These are phyloP conservation scores for Capsella rubella DNA, from an alignment of 441 rosid genomes.

Conservation along the genomic window DNA sequence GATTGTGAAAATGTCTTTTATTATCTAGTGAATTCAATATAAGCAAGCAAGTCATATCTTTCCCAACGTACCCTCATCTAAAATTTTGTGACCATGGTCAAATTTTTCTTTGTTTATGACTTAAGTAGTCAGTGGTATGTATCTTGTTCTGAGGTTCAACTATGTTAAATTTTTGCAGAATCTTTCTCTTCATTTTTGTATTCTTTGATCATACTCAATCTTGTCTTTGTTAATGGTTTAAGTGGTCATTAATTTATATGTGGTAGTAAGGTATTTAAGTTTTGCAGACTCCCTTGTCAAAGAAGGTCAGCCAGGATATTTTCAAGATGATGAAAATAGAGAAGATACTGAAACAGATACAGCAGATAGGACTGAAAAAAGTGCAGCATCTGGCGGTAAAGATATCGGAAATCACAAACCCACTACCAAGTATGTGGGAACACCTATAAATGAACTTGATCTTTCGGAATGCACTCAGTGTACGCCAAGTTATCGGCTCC, in stretches of 20 bases:
- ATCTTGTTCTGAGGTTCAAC: neutral
- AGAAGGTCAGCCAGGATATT: conserved; percentile 69
- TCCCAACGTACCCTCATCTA: conserved; percentile 6
- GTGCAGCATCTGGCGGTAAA: conserved; percentile 57
- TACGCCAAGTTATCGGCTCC: conserved; percentile 98
- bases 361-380: conserved; percentile 69
- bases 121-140: conserved; percentile 15
- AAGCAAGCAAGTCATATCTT: conserved; percentile 13
- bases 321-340: conserved; percentile 64
- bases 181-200: neutral
- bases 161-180: conserved; percentile 8
- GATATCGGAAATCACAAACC: conserved; percentile 63
- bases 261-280: conserved; percentile 36
- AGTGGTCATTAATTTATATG: conserved; percentile 23
- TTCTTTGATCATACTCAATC: conserved; percentile 24
- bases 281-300: conserved; percentile 60
- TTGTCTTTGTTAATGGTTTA: conserved; percentile 4
- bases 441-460: conserved; percentile 96
- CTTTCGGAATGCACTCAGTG: conserved; percentile 92
- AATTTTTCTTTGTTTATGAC: conserved; percentile 8
- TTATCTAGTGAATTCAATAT: neutral
- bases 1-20: neutral
- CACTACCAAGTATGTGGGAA: conserved; percentile 71
- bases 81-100: conserved; percentile 20
- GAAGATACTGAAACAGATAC: conserved; percentile 67